Conservation (phyloP, 2,329 filamentous ascomycete species). For the Cadophora gregata region DNA sequence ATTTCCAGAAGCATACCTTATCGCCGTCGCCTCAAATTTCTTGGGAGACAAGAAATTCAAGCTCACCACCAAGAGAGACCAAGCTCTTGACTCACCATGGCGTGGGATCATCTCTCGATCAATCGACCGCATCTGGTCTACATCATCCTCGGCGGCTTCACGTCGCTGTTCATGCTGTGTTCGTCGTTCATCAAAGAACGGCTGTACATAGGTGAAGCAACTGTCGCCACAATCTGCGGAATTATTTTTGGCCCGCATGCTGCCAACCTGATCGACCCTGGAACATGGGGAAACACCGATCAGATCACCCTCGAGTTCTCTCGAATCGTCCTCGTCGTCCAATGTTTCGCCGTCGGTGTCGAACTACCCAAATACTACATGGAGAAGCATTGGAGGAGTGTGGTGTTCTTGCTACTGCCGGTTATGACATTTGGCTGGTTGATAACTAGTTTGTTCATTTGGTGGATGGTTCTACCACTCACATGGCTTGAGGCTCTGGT, state of each 20-base stretch:
- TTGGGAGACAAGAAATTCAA: conserved; percentile 4
- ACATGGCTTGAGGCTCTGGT: conserved; percentile 90
- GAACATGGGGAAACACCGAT: conserved; percentile 81
- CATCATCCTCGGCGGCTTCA: conserved; percentile 97
- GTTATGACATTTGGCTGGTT: conserved; percentile 99
- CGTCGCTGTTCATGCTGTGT: conserved; percentile 96
- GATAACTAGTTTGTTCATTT: conserved; percentile 90
- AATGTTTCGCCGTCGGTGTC: conserved; percentile 81
- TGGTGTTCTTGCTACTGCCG: conserved; percentile 83
- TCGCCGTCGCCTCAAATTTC: conserved; percentile 14
- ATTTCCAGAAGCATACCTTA: neutral
- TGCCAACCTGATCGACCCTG: conserved; percentile 78
- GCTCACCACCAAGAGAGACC: conserved; percentile 18
- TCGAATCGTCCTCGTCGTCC: conserved; percentile 86
- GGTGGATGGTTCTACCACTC: conserved; percentile 82
- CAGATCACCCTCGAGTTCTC: conserved; percentile 90
- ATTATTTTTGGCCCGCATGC: conserved; percentile 89
- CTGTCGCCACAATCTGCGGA: conserved; percentile 86
- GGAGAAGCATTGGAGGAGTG: conserved; percentile 96
- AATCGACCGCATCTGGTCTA: conserved; percentile 98
- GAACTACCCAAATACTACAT: conserved; percentile 94
- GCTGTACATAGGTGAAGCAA: conserved; percentile 98
- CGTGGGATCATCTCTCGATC: conserved; percentile 81
- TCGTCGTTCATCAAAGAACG: conserved; percentile 98
- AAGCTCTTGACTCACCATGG: conserved; percentile 56